phyloP scores from a whole-genome alignment of 345 rosid genomes.

The Pelargonium nanum region DNA sequence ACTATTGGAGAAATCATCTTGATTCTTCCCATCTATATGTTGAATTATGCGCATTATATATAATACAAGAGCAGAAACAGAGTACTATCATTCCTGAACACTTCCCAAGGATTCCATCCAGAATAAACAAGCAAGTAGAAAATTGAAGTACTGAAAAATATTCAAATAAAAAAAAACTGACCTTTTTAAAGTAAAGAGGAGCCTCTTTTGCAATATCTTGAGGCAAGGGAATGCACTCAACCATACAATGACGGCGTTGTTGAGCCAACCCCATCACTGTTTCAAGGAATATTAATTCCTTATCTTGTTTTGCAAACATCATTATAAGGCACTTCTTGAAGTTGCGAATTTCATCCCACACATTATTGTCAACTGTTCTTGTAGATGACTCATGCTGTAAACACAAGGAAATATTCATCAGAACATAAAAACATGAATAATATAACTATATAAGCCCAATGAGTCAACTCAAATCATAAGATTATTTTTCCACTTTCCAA shows the following conservation, averaged over 20 bases:
- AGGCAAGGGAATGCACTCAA: constrained; percentile 79
- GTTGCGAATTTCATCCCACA: constrained; percentile 86
- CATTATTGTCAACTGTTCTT: constrained; percentile 60
- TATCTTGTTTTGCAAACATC: constrained; percentile 84
- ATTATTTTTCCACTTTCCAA: background rate
- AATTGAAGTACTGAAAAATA: background rate
- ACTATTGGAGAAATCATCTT: background rate
- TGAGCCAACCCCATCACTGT: constrained; percentile 75
- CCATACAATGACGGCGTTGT: constrained; percentile 77
- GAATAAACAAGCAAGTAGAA: background rate
- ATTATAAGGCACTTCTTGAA: constrained; percentile 85
- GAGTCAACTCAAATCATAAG: background rate
- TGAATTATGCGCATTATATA: too few species aligned
- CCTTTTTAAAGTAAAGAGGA: constrained; percentile 83
- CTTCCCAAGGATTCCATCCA: background rate
- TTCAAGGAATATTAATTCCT: constrained; percentile 72
- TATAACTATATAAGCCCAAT: background rate
- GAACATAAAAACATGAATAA: background rate
- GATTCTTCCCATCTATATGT: background rate
- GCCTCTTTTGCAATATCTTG: constrained; percentile 61
- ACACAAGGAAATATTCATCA: background rate
- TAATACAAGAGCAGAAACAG: background rate
- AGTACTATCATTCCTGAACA: background rate
- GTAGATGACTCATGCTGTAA: constrained; percentile 71
- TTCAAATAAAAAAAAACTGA: constrained; percentile 8